Conservation (phyloP, 2,329 filamentous ascomycete genomes). For the Reticulascus tulasneorum region DNA sequence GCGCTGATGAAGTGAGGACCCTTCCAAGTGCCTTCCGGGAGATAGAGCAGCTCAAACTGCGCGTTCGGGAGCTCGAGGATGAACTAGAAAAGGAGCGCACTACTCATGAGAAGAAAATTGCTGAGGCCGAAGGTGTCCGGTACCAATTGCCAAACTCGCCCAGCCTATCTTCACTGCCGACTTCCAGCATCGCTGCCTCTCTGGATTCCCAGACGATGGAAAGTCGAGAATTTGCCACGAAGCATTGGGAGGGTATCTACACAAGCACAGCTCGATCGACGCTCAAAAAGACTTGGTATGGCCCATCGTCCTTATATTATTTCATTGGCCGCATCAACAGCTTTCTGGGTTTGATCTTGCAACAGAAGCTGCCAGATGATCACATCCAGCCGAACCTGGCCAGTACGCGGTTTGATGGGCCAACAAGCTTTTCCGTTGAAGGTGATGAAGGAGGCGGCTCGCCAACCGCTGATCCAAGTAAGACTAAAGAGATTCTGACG, state of each 20-base stretch:
- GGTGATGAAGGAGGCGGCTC: neutral
- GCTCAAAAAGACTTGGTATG: constrained; percentile 34
- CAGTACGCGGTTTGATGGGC: neutral
- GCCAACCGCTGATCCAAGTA: constrained; percentile 15
- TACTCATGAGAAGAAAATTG: neutral
- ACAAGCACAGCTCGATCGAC: constrained; percentile 27
- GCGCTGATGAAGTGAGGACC: constrained; percentile 24
- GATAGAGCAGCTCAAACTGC: constrained; percentile 30
- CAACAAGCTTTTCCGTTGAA: neutral
- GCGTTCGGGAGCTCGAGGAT: constrained; percentile 23
- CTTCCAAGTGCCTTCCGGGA: constrained; percentile 26
- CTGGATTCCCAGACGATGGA: no score
- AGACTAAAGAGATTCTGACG: constrained; percentile 18
- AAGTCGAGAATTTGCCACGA: constrained; percentile 14
- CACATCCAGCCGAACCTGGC: constrained; percentile 17
- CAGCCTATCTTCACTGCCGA: constrained; percentile 4
- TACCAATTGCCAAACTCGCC: constrained; percentile 2
- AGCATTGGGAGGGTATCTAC: constrained; percentile 32
- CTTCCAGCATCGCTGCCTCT: neutral
- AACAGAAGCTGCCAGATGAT: constrained; percentile 22
- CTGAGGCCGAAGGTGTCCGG: neutral
- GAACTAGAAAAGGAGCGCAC: constrained; percentile 17
- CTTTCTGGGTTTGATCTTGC: constrained; percentile 28
- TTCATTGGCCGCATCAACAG: constrained; percentile 35
- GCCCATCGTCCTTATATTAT: constrained; percentile 37